Base-by-base conservation (phyloP, 495 filamentous ascomycete species). In the Penicillium angulare region DNA sequence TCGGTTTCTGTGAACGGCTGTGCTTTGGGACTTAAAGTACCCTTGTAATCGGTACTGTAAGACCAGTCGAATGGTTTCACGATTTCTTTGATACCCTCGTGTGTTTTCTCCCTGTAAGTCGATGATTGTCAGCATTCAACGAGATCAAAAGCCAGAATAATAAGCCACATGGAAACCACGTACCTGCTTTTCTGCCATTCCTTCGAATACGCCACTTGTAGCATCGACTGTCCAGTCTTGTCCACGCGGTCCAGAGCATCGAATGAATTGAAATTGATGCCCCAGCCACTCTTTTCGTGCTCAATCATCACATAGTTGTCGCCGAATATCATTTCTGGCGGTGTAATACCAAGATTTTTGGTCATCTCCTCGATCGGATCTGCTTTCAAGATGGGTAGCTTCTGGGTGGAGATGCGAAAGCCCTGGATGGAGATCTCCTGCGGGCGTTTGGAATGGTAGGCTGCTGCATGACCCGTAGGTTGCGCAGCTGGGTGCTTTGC, bases 321-420 rank as follows among this genome's bases (percentile, higher is more conserved):
- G 26, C 93, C 93, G 60, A 98, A 98, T 29, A 98, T 98, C 93
- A 98, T 98, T 71, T 98, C 93, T 2, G 95, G 93, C 6, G 89
- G 84, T 10, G 90, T 78, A 67, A 98, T 95, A 12, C 84, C 84
- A 10, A 98, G 80, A 39, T 81, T 80, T 43, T 76, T 69, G 15
- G 82, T 84, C 83, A 98, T 88, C 33, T 83, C 81, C 60, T 96
- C 92, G 65, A 98, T 97, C 18, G 92, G 88, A 12, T 79, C 86
- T 17, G 90, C 81, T 67, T 95, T 96, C 21, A 93, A 83, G 65
- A 98, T 98, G 32, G 93, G 92, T 20, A 89, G 83, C 73, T 95
- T 95, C 58, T 86, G 85, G 12, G 87, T 86, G 3, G 81, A 78
- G 59, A 96, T 85, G 48, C 66, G 79, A 72, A 90, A 93, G 40